Evolutionary conservation across 306 rosid species (phyloP).

Genomic region (Morella rubra): DNA sequence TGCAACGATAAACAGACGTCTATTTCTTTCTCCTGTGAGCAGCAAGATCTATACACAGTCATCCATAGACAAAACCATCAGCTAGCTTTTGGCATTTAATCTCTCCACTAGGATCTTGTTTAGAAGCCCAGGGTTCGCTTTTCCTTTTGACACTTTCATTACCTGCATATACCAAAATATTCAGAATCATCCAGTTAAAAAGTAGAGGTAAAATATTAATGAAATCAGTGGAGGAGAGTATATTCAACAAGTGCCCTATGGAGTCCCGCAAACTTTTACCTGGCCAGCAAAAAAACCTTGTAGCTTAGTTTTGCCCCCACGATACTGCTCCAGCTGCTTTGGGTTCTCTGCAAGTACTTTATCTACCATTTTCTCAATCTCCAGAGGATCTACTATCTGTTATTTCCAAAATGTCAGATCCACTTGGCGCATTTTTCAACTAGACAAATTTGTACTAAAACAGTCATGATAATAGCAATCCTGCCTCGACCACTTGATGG

Average conservation of each 20-base stretch:
- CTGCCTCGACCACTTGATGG: not conserved
- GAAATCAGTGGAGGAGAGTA: not conserved
- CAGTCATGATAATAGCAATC: not conserved
- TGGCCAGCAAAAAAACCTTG: slow-evolving; percentile 92
- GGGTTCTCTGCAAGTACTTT: slow-evolving; percentile 80
- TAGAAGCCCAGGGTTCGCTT: slow-evolving; percentile 85
- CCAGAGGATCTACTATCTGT: slow-evolving; percentile 79
- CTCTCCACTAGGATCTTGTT: slow-evolving; percentile 85
- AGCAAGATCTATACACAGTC: slow-evolving; percentile 6
- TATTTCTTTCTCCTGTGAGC: not conserved
- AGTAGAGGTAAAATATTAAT: not conserved
- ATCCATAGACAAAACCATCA: slow-evolving; percentile 33
- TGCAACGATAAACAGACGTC: not conserved
- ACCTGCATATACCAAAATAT: slow-evolving; percentile 41
- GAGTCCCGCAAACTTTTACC: slow-evolving; percentile 39
- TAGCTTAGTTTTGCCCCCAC: slow-evolving; percentile 80
- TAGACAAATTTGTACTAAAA: not conserved
- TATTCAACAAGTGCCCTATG: not conserved
- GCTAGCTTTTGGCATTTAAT: slow-evolving; percentile 72
- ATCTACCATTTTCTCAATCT: slow-evolving; percentile 83
- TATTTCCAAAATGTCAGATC: slow-evolving; percentile 22
- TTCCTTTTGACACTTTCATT: slow-evolving; percentile 92
- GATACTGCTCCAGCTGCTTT: slow-evolving; percentile 82
- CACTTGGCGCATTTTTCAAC: not conserved
- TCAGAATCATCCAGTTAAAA: slow-evolving; percentile 12